These are phyloP conservation scores for Loxodes magnus DNA, from an alignment of 73 alveolate genomes.

Conservation along the genomic window DNA sequence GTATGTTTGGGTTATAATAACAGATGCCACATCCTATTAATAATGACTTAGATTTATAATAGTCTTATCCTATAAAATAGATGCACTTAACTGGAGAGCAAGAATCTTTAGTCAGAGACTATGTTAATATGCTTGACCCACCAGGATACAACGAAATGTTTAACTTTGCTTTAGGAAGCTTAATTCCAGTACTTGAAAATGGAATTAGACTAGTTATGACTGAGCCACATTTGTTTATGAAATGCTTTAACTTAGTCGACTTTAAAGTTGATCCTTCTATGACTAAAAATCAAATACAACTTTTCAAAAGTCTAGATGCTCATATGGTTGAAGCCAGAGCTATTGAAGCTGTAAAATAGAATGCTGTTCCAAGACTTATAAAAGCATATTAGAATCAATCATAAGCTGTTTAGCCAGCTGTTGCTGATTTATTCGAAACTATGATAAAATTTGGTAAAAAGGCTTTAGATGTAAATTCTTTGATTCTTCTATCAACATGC, in stretches of 20 bases:
- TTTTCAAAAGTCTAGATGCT: conserved; percentile 36
- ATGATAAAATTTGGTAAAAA: conserved; percentile 37
- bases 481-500: conserved; percentile 33
- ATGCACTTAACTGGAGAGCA: too few species aligned
- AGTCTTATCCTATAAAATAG: too few species aligned
- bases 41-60: too few species aligned
- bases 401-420: conserved; percentile 29
- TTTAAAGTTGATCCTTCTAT: conserved; percentile 42
- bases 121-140: conserved; percentile 48
- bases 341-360: conserved; percentile 33
- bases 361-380: conserved; percentile 47
- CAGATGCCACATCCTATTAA: too few species aligned
- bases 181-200: conserved; percentile 57
- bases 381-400: conserved; percentile 46
- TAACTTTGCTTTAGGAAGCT: conserved; percentile 52
- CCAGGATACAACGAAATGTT: conserved; percentile 52
- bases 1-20: too few species aligned
- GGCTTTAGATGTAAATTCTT: conserved; percentile 51
- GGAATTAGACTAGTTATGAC: conserved; percentile 40
- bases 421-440: conserved; percentile 30
- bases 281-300: conserved; percentile 30
- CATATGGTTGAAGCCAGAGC: conserved; percentile 57
- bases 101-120: conserved; percentile 34
- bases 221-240: conserved; percentile 37
- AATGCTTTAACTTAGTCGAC: conserved; percentile 42